phyloP scores from a whole-genome alignment of 306 rosid genomes.

The Cucurbita argyrosperma region DNA sequence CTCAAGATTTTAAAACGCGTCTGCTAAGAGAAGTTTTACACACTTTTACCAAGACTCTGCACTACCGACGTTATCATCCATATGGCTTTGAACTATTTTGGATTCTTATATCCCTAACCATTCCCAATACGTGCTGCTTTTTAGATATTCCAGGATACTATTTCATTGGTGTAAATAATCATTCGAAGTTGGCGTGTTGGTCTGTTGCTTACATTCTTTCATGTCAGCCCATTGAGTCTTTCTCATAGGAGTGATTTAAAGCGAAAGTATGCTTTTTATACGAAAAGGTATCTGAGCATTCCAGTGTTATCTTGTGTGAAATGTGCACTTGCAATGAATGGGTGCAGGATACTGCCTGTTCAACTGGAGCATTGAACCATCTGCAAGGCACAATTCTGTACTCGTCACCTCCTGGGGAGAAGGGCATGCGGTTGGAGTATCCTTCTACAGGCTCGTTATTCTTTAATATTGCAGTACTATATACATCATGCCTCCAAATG shows the following conservation, averaged over 20 bases:
- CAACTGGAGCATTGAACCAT: slow-evolving; percentile 53
- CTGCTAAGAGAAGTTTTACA: no score
- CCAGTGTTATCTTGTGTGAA: not conserved
- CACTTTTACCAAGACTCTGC: not conserved
- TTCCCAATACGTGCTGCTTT: not conserved
- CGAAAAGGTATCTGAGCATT: not conserved
- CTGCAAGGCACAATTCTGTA: slow-evolving; percentile 73
- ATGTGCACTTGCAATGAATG: not conserved
- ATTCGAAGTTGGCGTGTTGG: not conserved
- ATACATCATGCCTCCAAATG: not conserved
- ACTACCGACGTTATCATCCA: not conserved
- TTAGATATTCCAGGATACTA: not conserved
- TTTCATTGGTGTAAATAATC: not conserved
- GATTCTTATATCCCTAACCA: not conserved
- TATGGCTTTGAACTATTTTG: not conserved
- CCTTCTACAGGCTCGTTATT: slow-evolving; percentile 19
- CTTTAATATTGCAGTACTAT: not conserved
- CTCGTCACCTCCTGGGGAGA: slow-evolving; percentile 59
- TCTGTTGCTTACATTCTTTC: not conserved
- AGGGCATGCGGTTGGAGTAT: slow-evolving; percentile 86
- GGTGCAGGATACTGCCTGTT: slow-evolving; percentile 51
- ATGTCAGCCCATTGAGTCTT: not conserved
- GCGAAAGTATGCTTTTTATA: not conserved
- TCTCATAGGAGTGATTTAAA: not conserved
- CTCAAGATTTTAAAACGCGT: no score